Percentiles rank a stretch among this genome's conserved stretches.
Conservation (phyloP, 2,329 filamentous ascomycete genomes). For the Fusarium palustre region DNA sequence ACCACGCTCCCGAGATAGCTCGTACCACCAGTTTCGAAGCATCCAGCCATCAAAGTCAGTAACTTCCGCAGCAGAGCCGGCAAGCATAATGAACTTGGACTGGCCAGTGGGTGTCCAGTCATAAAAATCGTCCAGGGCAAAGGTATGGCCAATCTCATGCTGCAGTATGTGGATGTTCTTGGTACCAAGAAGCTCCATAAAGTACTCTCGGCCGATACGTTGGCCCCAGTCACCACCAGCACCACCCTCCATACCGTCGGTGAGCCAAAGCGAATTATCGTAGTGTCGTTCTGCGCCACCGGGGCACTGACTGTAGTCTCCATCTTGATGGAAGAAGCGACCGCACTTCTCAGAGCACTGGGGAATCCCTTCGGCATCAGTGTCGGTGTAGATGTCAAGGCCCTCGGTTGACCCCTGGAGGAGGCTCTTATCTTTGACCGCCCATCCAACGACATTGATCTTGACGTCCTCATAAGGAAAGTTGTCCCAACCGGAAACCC, state of each 20-base stretch:
- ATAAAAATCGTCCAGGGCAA: slow-evolving; percentile 59
- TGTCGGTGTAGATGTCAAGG: slow-evolving; percentile 57
- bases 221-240: slow-evolving; percentile 63
- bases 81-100: slow-evolving; percentile 59
- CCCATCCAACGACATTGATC: slow-evolving; percentile 57
- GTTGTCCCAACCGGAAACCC: slow-evolving; percentile 57
- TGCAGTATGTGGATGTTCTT: slow-evolving; percentile 59
- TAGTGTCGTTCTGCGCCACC: slow-evolving; percentile 54
- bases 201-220: slow-evolving; percentile 58
- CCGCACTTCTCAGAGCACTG: slow-evolving; percentile 57
- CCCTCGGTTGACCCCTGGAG: slow-evolving; percentile 54
- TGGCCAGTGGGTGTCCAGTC: slow-evolving; percentile 59
- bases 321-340: slow-evolving; percentile 59
- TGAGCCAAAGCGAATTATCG: slow-evolving; percentile 61
- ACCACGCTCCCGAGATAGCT: slow-evolving; percentile 48
- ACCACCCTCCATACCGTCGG: slow-evolving; percentile 58
- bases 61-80: slow-evolving; percentile 55
- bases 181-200: slow-evolving; percentile 54
- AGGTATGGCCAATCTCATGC: slow-evolving; percentile 59
- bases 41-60: slow-evolving; percentile 65
- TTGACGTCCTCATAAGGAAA: slow-evolving; percentile 57
- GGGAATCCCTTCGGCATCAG: slow-evolving; percentile 55
- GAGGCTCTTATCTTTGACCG: slow-evolving; percentile 53
- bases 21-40: slow-evolving; percentile 60
- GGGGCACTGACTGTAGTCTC: slow-evolving; percentile 56